Conservation (phyloP, 306 rosid species). For the cucumber (Cucumis sativus) region DNA sequence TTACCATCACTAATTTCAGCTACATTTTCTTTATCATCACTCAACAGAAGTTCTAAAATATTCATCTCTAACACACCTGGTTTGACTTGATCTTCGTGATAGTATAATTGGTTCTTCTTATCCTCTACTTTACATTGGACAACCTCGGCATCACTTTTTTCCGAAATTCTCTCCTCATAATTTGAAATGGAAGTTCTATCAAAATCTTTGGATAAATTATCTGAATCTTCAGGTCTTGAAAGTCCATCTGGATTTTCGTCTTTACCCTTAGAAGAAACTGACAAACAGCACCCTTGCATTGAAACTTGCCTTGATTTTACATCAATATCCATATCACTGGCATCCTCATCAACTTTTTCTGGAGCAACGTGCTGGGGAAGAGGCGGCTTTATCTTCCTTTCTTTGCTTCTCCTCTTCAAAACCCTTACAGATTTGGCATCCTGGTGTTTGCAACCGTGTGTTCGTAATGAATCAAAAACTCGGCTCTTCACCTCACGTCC, state of each 20-base stretch:
- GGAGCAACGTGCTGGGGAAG: slow-evolving; percentile 7
- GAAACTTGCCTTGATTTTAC: slow-evolving; percentile 45
- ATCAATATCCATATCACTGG: slow-evolving; percentile 48
- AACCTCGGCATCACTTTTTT: background rate
- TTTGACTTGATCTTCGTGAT: slow-evolving; percentile 17
- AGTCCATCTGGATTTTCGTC: slow-evolving; percentile 10
- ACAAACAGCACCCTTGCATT: slow-evolving; percentile 19
- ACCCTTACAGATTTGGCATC: slow-evolving; percentile 23
- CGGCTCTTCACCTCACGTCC: slow-evolving; percentile 83
- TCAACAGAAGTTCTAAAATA: slow-evolving; percentile 10
- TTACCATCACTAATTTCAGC: slow-evolving; percentile 9
- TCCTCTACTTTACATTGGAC: slow-evolving; percentile 11
- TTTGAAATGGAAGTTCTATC: slow-evolving; percentile 15
- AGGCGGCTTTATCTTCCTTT: slow-evolving; percentile 21
- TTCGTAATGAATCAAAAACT: slow-evolving; percentile 52
- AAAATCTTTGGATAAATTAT: slow-evolving; percentile 19
- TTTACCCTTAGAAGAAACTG: slow-evolving; percentile 17
- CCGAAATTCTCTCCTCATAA: slow-evolving; percentile 10
- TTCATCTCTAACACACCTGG: background rate
- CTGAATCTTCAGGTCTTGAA: slow-evolving; percentile 5
- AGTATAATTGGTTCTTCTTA: slow-evolving; percentile 10
- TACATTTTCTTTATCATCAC: slow-evolving; percentile 12
- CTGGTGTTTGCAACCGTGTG: slow-evolving; percentile 24
- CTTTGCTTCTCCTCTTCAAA: slow-evolving; percentile 32
- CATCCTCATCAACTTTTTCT: slow-evolving; percentile 22